These are phyloP conservation scores for Hypoxylon intermedium DNA, from an alignment of 495 filamentous ascomycete species.

Conservation along the genomic window DNA sequence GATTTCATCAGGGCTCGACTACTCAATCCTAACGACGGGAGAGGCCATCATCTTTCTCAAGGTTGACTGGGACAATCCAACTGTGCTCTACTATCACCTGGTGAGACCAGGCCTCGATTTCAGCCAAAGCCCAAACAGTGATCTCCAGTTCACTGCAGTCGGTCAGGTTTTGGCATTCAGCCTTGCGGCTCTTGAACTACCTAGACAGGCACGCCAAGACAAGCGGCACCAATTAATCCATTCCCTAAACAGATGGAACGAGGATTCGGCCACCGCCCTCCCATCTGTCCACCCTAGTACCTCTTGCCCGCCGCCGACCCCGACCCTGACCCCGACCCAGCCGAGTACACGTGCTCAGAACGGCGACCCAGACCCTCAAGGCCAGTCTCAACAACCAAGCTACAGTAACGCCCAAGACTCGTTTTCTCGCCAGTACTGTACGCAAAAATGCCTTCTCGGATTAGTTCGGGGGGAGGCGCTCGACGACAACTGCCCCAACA, in stretches of 20 bases:
- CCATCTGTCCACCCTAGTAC: constrained; percentile 9
- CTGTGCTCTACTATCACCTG: constrained; percentile 35
- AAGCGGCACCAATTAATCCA: neutral
- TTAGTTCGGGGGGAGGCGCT: constrained; percentile 46
- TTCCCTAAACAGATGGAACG: constrained; percentile 10
- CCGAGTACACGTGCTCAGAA: neutral
- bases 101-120: constrained; percentile 26
- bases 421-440: constrained; percentile 45
- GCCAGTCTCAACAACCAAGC: neutral
- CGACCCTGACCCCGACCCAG: too few relatives aligned
- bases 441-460: constrained; percentile 55
- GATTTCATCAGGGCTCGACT: constrained; percentile 47
- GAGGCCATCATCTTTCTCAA: constrained; percentile 56
- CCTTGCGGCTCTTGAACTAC: constrained; percentile 36
- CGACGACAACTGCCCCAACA: constrained; percentile 54
- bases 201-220: constrained; percentile 23
- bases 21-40: constrained; percentile 51
- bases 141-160: constrained; percentile 47
- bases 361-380: neutral
- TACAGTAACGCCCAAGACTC: neutral
- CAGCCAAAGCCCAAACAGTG: neutral
- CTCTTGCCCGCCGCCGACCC: too few relatives aligned
- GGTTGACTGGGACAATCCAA: constrained; percentile 43
- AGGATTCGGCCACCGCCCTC: constrained; percentile 15
- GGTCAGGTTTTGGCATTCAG: constrained; percentile 52